Evolutionary conservation across 768 basidiomycete species (phyloP), one percentile per base, ranked within the genome.

Genomic region (Multifurca ochricompacta): DNA sequence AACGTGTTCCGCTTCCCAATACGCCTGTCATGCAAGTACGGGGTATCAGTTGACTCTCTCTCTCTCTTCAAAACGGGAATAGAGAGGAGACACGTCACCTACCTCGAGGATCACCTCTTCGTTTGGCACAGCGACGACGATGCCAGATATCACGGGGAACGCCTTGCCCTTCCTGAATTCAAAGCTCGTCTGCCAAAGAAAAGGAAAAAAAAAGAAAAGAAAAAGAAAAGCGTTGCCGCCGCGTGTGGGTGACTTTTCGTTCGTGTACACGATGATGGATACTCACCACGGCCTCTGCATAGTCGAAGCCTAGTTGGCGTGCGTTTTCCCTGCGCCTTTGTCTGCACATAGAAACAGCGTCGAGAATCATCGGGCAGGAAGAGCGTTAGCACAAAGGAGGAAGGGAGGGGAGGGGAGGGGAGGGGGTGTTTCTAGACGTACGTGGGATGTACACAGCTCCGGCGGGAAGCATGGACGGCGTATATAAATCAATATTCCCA

Each of bases 401-500:
- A 55, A 30, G 43, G 16, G n/a, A n/a, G n/a, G n/a, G n/a, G n/a
- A n/a, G n/a, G n/a, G n/a, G n/a, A n/a, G n/a, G n/a, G n/a, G n/a
- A n/a, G n/a, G n/a, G n/a, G n/a, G n/a, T n/a, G n/a, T n/a, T n/a
- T n/a, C n/a, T n/a, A n/a, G n/a, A n/a, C 91, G 71, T 65, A 94
- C 94, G 90, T n/a, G 93, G 90, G 18, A 99, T 72, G 70, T 97
- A 91, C 2, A 74, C 84, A 4, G 81, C 90, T 18, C 96, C 96
- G 48, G 67, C 70, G 2, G 96, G 96, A 28, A 98, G 76, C 96
- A 99, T 99, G 3, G 90, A 85, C 27, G 90, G 85, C 23, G 89
- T 90, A 67, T 95, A 99, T 23, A 99, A 71, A 70, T 99, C 95
- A 59, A 99, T 88, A 67, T 97, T 99, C 16, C 95, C 95, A 67